These are phyloP conservation scores for Saksenaea vasiformis DNA, from an alignment of 371 early-diverging fungal species.

Conservation along the genomic window DNA sequence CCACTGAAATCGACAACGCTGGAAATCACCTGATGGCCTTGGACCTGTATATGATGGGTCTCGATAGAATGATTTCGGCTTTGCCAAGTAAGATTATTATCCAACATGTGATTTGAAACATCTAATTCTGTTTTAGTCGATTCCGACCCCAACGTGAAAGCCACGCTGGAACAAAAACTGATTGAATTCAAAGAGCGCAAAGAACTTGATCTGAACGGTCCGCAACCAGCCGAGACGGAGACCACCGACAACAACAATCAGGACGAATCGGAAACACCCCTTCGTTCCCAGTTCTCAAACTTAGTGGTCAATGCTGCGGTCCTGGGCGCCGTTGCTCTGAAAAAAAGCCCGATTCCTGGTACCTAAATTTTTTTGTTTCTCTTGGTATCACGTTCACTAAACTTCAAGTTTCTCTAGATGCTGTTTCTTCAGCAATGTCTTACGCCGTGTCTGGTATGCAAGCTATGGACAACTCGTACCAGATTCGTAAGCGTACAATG, in stretches of 20 bases:
- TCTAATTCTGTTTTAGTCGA: slow-evolving; percentile 35
- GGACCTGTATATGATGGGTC: slow-evolving; percentile 54
- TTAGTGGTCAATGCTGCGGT: slow-evolving; percentile 55
- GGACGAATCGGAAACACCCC: slow-evolving; percentile 12
- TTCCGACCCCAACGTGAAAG: slow-evolving; percentile 44
- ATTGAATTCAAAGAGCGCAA: slow-evolving; percentile 23
- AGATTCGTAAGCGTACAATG: slow-evolving; percentile 56
- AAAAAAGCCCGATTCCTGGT: slow-evolving; percentile 68
- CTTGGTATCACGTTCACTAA: background rate
- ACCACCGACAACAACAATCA: slow-evolving; percentile 1
- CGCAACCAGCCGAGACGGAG: slow-evolving; percentile 12
- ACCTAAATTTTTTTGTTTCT: background rate
- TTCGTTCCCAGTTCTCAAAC: slow-evolving; percentile 36
- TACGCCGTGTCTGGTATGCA: slow-evolving; percentile 42
- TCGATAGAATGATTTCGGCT: slow-evolving; percentile 50
- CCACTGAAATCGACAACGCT: slow-evolving; percentile 47
- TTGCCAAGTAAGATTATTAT: slow-evolving; percentile 49
- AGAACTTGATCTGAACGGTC: slow-evolving; percentile 14
- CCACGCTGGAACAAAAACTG: slow-evolving; percentile 40
- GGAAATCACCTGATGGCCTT: slow-evolving; percentile 47
- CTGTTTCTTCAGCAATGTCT: slow-evolving; percentile 42
- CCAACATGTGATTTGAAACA: background rate
- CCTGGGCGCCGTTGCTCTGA: slow-evolving; percentile 58
- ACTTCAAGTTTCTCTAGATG: slow-evolving; percentile 25
- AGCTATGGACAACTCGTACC: slow-evolving; percentile 52